phyloP scores from a whole-genome alignment of 1,284 basidiomycete species.

The Wallemia mellicola region DNA sequence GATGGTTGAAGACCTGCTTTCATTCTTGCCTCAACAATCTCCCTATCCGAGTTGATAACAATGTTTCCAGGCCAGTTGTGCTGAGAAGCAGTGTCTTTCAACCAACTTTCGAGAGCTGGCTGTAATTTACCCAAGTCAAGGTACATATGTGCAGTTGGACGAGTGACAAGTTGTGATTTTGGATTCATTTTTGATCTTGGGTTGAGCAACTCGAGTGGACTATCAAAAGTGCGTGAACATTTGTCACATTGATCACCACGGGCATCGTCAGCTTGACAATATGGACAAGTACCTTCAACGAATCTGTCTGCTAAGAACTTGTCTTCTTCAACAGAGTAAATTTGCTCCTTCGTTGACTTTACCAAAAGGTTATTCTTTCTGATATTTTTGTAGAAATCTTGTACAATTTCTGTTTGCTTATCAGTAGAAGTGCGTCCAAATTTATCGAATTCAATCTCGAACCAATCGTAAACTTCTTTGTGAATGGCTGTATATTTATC shows the following conservation, averaged over 20 bases:
- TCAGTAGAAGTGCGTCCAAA: conserved; percentile 86
- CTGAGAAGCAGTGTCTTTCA: conserved; percentile 40
- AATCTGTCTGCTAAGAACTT: conserved; percentile 85
- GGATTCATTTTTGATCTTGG: conserved; percentile 79
- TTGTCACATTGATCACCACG: conserved; percentile 96
- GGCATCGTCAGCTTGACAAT: conserved; percentile 63
- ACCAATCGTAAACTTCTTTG: conserved; percentile 81
- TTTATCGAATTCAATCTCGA: conserved; percentile 71
- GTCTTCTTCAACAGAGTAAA: conserved; percentile 41
- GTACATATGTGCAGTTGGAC: conserved; percentile 78
- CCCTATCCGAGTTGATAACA: conserved; percentile 55
- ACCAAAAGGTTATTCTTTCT: conserved; percentile 43
- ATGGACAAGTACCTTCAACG: conserved; percentile 75
- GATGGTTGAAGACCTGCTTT: conserved; percentile 63
- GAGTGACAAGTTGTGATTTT: conserved; percentile 40
- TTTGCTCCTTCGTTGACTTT: conserved; percentile 61
- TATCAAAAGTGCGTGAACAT: conserved; percentile 62
- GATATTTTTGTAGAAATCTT: conserved; percentile 58
- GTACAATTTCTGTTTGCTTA: conserved; percentile 71
- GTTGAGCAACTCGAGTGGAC: conserved; percentile 72
- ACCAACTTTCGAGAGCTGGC: conserved; percentile 60
- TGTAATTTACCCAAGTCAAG: conserved; percentile 62
- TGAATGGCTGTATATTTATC: conserved; percentile 82
- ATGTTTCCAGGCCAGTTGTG: conserved; percentile 83
- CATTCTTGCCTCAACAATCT: conserved; percentile 69